A percentile compares a stretch with the other conserved stretches of the same genome.
Evolutionary conservation across 2,329 filamentous ascomycete genomes (phyloP).

Genomic region (Sclerotinia subarctica): DNA sequence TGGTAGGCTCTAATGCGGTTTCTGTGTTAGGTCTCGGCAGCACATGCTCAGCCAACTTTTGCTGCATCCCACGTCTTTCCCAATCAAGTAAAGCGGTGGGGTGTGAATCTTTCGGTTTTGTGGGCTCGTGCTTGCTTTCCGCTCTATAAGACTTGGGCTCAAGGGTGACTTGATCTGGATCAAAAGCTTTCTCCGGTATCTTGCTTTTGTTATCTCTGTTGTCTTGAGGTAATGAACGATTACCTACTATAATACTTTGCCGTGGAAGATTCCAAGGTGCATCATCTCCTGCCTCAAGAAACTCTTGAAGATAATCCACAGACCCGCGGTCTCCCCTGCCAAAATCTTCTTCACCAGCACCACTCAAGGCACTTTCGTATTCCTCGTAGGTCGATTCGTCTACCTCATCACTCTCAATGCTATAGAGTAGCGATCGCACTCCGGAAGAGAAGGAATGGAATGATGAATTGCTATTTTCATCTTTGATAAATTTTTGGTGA

Average conservation of each 20-base stretch:
- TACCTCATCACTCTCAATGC: constrained; percentile 13
- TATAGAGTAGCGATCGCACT: constrained; percentile 7
- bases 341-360: constrained; percentile 16
- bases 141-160: constrained; percentile 17
- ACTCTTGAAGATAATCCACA: constrained; percentile 17
- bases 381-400: constrained; percentile 14
- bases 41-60: constrained; percentile 16
- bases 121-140: constrained; percentile 14
- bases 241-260: constrained; percentile 8
- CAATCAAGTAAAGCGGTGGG: constrained; percentile 16
- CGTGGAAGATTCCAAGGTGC: constrained; percentile 20
- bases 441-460: constrained; percentile 15
- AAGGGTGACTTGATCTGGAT: constrained; percentile 18
- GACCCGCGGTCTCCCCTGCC: constrained; percentile 11
- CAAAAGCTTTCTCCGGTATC: background rate
- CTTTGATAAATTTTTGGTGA: background rate
- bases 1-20: constrained; percentile 3
- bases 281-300: constrained; percentile 16
- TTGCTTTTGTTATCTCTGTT: background rate
- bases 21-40: constrained; percentile 11
- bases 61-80: constrained; percentile 16
- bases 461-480: constrained; percentile 16
- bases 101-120: constrained; percentile 6
- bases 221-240: background rate
- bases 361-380: constrained; percentile 19